These are phyloP conservation scores for Spergularia azorica DNA, from an alignment of 179 eudicot species.

Conservation along the genomic window DNA sequence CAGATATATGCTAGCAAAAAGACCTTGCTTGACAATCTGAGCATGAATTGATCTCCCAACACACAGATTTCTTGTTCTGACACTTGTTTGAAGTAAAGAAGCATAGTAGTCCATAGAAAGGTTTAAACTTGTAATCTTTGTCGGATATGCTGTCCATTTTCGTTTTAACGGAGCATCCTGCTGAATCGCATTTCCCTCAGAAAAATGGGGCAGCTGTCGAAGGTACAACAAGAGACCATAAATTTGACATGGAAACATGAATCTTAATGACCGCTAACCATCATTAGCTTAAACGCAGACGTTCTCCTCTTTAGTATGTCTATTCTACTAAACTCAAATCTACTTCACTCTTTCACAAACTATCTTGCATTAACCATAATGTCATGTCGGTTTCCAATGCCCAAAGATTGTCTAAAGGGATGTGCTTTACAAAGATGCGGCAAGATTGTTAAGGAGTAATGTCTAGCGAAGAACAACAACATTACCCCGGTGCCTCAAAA, in stretches of 20 bases:
- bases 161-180: too few species aligned
- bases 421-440: neutral
- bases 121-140: constrained; percentile 23
- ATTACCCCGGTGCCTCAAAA: too few species aligned
- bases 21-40: constrained; percentile 53
- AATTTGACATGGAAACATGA: neutral
- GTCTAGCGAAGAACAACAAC: too few species aligned
- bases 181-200: neutral
- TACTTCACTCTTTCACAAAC: constrained; percentile 3
- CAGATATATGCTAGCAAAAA: constrained; percentile 45
- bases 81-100: constrained; percentile 47
- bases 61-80: constrained; percentile 33
- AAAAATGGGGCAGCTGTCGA: neutral
- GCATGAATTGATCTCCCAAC: constrained; percentile 50
- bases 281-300: neutral
- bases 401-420: neutral
- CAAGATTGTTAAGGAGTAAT: neutral
- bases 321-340: neutral
- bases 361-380: neutral
- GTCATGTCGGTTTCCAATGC: neutral
- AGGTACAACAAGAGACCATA: neutral
- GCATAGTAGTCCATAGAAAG: constrained; percentile 33
- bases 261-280: neutral
- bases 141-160: neutral
- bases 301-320: too few species aligned